These are phyloP conservation scores for Acanthamoeba triangularis DNA, from an alignment of 208 protist genomes.

Conservation along the genomic window DNA sequence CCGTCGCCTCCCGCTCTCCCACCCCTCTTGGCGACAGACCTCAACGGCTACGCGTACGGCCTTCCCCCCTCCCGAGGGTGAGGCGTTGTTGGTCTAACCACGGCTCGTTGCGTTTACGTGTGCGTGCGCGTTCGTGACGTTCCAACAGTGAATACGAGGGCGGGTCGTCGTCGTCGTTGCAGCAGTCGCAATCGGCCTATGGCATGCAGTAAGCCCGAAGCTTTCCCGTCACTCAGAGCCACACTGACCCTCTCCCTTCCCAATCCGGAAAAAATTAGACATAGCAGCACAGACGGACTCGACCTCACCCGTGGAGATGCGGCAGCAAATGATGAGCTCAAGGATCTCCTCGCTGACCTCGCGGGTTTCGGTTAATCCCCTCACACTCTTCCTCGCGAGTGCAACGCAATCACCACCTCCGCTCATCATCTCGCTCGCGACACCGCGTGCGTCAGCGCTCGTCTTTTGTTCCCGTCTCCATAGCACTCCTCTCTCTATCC, in stretches of 20 bases:
- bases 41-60: neutral
- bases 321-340: neutral
- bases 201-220: conserved; percentile 13
- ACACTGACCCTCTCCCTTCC: conserved; percentile 5
- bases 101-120: too few relatives aligned
- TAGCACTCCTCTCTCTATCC: neutral
- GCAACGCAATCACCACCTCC: neutral
- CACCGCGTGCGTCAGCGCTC: neutral
- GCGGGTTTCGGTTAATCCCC: neutral
- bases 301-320: neutral
- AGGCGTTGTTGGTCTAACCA: neutral
- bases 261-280: neutral
- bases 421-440: neutral
- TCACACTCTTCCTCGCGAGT: neutral
- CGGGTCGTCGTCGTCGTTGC: neutral
- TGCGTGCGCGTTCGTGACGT: too few relatives aligned
- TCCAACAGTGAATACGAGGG: neutral
- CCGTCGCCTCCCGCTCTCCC: neutral
- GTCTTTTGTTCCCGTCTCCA: neutral
- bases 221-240: neutral
- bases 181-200: neutral
- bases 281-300: neutral
- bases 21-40: neutral
- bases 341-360: neutral
- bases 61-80: neutral